Evolutionary conservation across 306 rosid genomes (phyloP).

Genomic region (Pyrus communis): DNA sequence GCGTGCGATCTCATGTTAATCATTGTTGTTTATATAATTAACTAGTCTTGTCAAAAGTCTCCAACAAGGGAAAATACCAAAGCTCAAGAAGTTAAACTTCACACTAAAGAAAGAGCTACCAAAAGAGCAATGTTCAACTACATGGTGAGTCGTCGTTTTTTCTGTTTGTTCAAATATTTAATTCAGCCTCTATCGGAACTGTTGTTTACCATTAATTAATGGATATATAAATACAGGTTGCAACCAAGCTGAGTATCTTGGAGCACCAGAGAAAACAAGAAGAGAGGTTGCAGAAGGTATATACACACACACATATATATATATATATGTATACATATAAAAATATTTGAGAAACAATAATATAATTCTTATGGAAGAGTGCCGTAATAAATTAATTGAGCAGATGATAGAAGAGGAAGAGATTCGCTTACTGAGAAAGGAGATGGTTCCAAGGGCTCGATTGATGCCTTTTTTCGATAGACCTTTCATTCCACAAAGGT

Average conservation of each 20-base stretch:
- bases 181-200: not conserved
- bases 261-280: conserved; percentile 64
- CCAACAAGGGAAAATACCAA: conserved; percentile 59
- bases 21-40: not conserved
- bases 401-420: conserved; percentile 97
- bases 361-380: not conserved
- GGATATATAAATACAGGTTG: conserved; percentile 35
- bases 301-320: not conserved
- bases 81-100: conserved; percentile 77
- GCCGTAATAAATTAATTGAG: not conserved
- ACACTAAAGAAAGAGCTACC: conserved; percentile 75
- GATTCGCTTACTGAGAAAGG: conserved; percentile 80
- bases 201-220: not conserved
- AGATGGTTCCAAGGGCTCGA: conserved; percentile 94
- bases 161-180: no score
- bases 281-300: conserved; percentile 66
- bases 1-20: not conserved
- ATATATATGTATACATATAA: not conserved
- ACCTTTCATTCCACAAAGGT: conserved; percentile 93
- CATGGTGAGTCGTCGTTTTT: conserved; percentile 34
- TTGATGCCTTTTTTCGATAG: conserved; percentile 88
- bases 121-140: conserved; percentile 90
- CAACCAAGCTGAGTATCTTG: conserved; percentile 55
- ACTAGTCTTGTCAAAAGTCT: conserved; percentile 45
- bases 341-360: not conserved